Percentiles rank a stretch among this genome's conserved stretches.
phyloP scores from a whole-genome alignment of 331 rosid species.

The Pyracantha coccinea region DNA sequence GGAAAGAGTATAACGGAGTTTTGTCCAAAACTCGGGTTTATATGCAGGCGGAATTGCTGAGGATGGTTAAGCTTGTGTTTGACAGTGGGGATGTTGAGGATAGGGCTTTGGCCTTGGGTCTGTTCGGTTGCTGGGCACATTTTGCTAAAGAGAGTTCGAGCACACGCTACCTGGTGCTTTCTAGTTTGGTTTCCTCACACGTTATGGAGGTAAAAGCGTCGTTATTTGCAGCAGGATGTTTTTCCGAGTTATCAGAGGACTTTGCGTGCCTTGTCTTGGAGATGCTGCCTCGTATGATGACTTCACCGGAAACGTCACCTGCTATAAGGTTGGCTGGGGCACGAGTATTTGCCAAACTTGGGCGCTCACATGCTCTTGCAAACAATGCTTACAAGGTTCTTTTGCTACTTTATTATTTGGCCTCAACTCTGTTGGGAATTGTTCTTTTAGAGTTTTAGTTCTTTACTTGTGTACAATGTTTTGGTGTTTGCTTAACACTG shows the following conservation, averaged over 20 bases:
- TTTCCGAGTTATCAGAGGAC: constrained; percentile 72
- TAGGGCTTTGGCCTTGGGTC: constrained; percentile 52
- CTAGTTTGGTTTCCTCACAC: constrained; percentile 63
- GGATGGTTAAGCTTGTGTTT: constrained; percentile 55
- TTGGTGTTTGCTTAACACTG: not conserved
- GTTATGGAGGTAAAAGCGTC: constrained; percentile 62
- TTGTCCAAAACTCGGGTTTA: constrained; percentile 46
- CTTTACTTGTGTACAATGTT: not conserved
- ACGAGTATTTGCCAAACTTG: constrained; percentile 47
- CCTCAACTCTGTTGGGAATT: not conserved
- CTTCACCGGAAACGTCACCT: constrained; percentile 28
- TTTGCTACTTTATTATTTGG: constrained; percentile 4
- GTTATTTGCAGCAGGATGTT: constrained; percentile 78
- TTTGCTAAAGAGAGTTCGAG: constrained; percentile 58
- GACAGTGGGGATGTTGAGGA: constrained; percentile 46
- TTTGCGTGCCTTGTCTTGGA: constrained; percentile 54
- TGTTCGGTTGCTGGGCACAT: constrained; percentile 91
- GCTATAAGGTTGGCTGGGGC: constrained; percentile 54
- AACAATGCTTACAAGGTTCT: constrained; percentile 60
- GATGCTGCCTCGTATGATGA: constrained; percentile 58
- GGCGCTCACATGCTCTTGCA: constrained; percentile 50
- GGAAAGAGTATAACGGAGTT: constrained; percentile 38
- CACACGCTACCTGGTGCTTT: constrained; percentile 65
- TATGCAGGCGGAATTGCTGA: constrained; percentile 46
- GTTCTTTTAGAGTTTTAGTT: not conserved